Evolutionary conservation across 345 rosid genomes (phyloP).

Genomic region (Cardamine occulta): DNA sequence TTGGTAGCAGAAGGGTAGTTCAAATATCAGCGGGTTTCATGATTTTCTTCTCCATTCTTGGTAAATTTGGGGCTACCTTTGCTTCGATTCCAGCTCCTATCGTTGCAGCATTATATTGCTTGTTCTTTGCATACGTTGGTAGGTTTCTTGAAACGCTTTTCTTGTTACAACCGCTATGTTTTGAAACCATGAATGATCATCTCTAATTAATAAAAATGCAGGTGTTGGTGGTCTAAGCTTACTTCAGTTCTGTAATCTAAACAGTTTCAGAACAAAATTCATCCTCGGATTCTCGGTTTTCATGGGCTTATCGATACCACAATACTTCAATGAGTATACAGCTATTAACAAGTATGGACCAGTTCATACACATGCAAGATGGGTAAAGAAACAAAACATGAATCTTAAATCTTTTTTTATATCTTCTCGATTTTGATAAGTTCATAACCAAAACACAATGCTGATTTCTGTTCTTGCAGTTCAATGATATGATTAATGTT

Average conservation of each 20-base stretch:
- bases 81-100: conserved; percentile 92
- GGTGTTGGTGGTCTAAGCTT: conserved; percentile 77
- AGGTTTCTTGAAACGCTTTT: conserved; percentile 37
- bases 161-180: background rate
- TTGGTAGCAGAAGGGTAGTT: conserved; percentile 93
- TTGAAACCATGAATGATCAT: background rate
- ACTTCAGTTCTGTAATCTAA: conserved; percentile 89
- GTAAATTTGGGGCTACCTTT: conserved; percentile 88
- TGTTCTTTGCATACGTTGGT: conserved; percentile 88
- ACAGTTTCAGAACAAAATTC: conserved; percentile 78
- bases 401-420: background rate
- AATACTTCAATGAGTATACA: conserved; percentile 84
- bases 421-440: background rate
- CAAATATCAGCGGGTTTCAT: conserved; percentile 93
- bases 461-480: conserved; percentile 51
- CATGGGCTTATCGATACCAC: conserved; percentile 83
- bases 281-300: conserved; percentile 84
- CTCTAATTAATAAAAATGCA: conserved; percentile 29
- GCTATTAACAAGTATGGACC: conserved; percentile 57
- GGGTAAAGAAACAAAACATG: conserved; percentile 53
- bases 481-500: conserved; percentile 95
- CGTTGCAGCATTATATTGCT: conserved; percentile 67
- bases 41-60: conserved; percentile 95
- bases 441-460: conserved; percentile 1
- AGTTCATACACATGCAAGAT: conserved; percentile 66